Evolutionary conservation across 768 basidiomycete genomes (phyloP), one percentile per base, ranked within the genome.

Genomic region (Lactarius indigo): DNA sequence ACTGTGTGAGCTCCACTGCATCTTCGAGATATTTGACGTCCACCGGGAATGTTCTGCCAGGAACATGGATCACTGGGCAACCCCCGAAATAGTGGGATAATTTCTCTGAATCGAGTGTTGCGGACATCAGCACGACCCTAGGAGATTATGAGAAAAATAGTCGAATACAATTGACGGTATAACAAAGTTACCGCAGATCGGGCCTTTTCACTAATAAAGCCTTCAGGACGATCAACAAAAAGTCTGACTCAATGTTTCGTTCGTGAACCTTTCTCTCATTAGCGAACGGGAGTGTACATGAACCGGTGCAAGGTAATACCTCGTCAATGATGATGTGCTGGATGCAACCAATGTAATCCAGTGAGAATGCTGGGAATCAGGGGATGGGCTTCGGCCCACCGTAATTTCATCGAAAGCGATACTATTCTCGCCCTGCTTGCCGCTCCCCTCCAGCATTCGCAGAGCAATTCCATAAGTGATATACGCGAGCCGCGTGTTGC

Each of bases 301-400:
- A 37, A 44, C 72, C 20, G 52, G 10, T 31, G 39, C 75, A 41
- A 28, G 1, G 13, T 23, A 44, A 50, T 62, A 91, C 92, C 79
- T 99, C 96, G 71, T 99, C 96, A 52, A 98, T 90, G 66, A 99
- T 90, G 74, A 99, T 88, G 73, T 97, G 95, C 92, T 94, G 54
- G 2, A 60, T 39, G 52, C 17, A 23, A 59, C 28, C 61, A 30
- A 63, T 31, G 54, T 41, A 65, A 63, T 64, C 68, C 52, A 30
- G 52, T 62, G 18, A 68, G 66, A 59, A 64, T 61, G 62, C 54
- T 47, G 61, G 54, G 42, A 42, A 26, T 39, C 65, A 62, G 42
- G 65, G 52, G 23, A 50, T 28, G 57, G 56, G 54, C 33, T 58
- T 41, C 30, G 58, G 69, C 84, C 76, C 71, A 93, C 94, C n/a